Percentiles rank a stretch among this genome's conserved stretches.
phyloP scores from a whole-genome alignment of 1,284 basidiomycete genomes.

The Sporisorium iseilematis-ciliati region DNA sequence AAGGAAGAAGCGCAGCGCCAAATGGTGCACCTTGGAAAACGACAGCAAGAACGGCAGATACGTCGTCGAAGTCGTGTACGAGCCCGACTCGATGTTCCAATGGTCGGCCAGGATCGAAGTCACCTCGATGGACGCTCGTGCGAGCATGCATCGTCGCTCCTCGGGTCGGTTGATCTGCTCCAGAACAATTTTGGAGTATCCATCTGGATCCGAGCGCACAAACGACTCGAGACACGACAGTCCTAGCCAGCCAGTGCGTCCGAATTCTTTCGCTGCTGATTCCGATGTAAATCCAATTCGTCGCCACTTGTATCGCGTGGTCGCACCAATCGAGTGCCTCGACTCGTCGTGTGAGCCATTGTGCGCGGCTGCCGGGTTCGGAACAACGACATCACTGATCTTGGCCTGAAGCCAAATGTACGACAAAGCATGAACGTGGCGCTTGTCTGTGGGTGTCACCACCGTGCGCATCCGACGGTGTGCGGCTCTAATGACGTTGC shows the following conservation, averaged over 20 bases:
- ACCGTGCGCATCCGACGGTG: slow-evolving; percentile 82
- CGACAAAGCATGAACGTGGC: slow-evolving; percentile 60
- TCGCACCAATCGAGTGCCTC: slow-evolving; percentile 70
- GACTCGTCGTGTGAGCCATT: slow-evolving; percentile 72
- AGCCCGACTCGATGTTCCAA: slow-evolving; percentile 55
- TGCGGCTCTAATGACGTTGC: slow-evolving; percentile 84
- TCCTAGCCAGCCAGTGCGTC: slow-evolving; percentile 78
- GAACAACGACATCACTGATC: slow-evolving; percentile 72
- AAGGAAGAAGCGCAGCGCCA: slow-evolving; percentile 88
- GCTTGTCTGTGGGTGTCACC: slow-evolving; percentile 72
- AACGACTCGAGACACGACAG: slow-evolving; percentile 81
- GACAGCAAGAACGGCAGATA: slow-evolving; percentile 92
- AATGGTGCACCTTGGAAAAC: slow-evolving; percentile 81
- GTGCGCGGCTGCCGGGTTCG: slow-evolving; percentile 70
- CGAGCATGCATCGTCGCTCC: slow-evolving; percentile 85
- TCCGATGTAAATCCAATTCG: slow-evolving; percentile 84
- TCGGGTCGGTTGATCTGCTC: slow-evolving; percentile 85
- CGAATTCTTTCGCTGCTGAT: slow-evolving; percentile 83
- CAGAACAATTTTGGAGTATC: slow-evolving; percentile 86
- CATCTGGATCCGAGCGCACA: slow-evolving; percentile 79
- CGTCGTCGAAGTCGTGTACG: slow-evolving; percentile 82
- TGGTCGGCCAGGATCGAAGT: slow-evolving; percentile 74
- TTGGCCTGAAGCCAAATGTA: slow-evolving; percentile 64
- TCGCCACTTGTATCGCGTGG: slow-evolving; percentile 77
- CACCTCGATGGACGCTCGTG: slow-evolving; percentile 85